phyloP scores from a whole-genome alignment of 352 stramenopile species.

The Blastocystis sp. region DNA sequence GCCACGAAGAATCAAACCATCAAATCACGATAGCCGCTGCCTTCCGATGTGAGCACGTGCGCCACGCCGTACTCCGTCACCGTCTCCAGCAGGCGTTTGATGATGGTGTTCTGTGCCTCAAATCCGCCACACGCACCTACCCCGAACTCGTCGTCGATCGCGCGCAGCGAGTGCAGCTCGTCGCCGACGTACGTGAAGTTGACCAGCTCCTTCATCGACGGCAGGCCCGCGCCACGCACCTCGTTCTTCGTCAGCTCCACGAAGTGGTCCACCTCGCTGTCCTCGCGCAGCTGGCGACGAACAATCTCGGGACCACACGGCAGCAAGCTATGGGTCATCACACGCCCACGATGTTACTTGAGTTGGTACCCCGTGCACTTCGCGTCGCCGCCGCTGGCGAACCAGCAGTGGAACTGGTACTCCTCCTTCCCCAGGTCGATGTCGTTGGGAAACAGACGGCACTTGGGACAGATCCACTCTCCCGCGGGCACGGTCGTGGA shows the following conservation, averaged over 20 bases:
- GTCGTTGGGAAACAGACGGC: slow-evolving; percentile 31
- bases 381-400: not conserved
- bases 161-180: slow-evolving; percentile 1
- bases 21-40: not conserved
- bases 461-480: slow-evolving; percentile 38
- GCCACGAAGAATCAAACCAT: not conserved
- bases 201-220: not conserved
- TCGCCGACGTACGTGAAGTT: slow-evolving; percentile 20
- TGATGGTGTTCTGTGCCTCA: not conserved
- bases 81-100: not conserved
- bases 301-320: slow-evolving; percentile 26
- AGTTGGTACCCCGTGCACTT: slow-evolving; percentile 25
- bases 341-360: not conserved
- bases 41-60: not conserved
- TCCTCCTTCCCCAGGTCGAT: slow-evolving; percentile 29
- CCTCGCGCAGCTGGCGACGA: slow-evolving; percentile 23
- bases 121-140: not conserved
- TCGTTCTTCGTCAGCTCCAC: slow-evolving; percentile 34
- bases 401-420: slow-evolving; percentile 39
- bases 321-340: not conserved
- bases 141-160: not conserved
- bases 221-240: not conserved
- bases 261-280: slow-evolving; percentile 35
- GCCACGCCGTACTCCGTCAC: not conserved
- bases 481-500: slow-evolving; percentile 3